Evolutionary conservation across 768 basidiomycete species (phyloP), one percentile per base, ranked within the genome.

Genomic region (Heimioporus sp.): DNA sequence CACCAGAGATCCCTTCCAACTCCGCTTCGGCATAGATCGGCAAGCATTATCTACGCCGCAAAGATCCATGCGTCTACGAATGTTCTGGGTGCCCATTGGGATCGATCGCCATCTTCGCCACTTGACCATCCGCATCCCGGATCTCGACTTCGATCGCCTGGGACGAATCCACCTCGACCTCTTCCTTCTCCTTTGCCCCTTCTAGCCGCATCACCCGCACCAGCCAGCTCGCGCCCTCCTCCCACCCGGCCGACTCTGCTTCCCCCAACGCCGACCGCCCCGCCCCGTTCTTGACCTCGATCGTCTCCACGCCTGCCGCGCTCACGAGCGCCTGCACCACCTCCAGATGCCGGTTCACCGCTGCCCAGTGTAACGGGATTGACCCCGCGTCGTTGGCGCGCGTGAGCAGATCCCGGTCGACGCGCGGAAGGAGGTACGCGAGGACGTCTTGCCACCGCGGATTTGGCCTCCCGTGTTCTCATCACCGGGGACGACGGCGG

Each of bases 351-450:
- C 79, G 73, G 67, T 97, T 98, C 37, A 93, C 68, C 3, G 89
- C 82, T 0, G 94, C 93, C 94, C 94, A 97, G 63, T 98, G 95
- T 7, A 97, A 71, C 8, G 95, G 79, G 3, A 90, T 95, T 21
- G 94, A 95, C 46, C 83, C 78, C 0, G 89, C 77, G 28, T 66
- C 67, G 64, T 97, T 98, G 53, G 80, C 80, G 1, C 75, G 72
- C 2, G 82, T 71, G 19, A 93, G 63, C 8, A 91, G 68, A 3
- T 77, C 66, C 11, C 85, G 65, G 3, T 76, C 68, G 16, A 80
- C 60, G 48, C 82, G 65, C 2, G 90, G 80, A 4, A 96, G 77
- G 13, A 98, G 76, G 61, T 82, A 85, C 43, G 85, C 76, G 41
- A 97, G 78, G 49, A 65, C 56, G 61, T 64, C 79, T 82, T 79